Conservation (phyloP, 139 green algal species). For the Tetradesmus lagerheimii region DNA sequence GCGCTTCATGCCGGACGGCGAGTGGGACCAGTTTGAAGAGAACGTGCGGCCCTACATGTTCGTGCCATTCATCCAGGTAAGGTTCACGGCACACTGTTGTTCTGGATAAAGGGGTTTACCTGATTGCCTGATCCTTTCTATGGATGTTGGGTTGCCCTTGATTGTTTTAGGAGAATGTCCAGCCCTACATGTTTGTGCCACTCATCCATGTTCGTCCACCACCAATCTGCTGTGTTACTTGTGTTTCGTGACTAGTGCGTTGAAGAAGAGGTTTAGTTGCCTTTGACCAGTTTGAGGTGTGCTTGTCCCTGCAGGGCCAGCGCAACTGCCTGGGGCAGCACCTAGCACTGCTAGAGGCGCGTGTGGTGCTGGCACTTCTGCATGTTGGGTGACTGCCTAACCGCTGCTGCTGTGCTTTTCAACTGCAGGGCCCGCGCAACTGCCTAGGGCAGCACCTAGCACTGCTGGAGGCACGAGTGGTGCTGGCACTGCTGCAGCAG, state of each 20-base stretch:
- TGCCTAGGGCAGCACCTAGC: conserved; percentile 94
- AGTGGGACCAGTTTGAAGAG: conserved; percentile 91
- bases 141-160: too few species aligned
- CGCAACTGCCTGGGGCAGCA: conserved; percentile 95
- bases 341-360: conserved; percentile 89
- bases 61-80: conserved; percentile 93
- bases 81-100: too few species aligned
- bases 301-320: conserved; percentile 78
- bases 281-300: too few species aligned
- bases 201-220: conserved; percentile 87
- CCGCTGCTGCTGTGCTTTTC: not conserved
- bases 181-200: conserved; percentile 92
- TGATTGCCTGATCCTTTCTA: too few species aligned
- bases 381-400: conserved; percentile 88
- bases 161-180: conserved; percentile 83
- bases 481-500: conserved; percentile 83
- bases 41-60: conserved; percentile 89
- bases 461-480: conserved; percentile 89
- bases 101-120: too few species aligned
- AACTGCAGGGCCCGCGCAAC: conserved; percentile 82
- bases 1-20: conserved; percentile 88
- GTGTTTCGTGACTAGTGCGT: too few species aligned
- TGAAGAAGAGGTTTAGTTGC: too few species aligned
- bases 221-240: too few species aligned
- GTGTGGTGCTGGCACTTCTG: conserved; percentile 88